These are phyloP conservation scores for Catunica adiposa DNA, from an alignment of 2,329 filamentous ascomycete genomes.

Conservation along the genomic window DNA sequence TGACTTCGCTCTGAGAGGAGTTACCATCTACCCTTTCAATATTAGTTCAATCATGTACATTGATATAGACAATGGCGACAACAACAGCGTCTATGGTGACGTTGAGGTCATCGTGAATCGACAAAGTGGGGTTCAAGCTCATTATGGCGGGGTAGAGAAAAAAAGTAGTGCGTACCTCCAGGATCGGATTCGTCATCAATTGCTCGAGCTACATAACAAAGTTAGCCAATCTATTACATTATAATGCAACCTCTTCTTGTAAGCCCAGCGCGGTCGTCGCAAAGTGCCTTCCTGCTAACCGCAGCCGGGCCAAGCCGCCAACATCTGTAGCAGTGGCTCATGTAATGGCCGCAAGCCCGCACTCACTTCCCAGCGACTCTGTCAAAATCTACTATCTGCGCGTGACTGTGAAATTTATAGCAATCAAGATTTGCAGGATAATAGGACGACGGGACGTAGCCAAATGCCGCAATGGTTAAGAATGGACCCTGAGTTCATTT, in stretches of 20 bases:
- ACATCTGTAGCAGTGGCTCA: background rate
- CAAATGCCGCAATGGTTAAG: too few relatives aligned
- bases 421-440: too few relatives aligned
- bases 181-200: slow-evolving; percentile 16
- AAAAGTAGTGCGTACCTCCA: slow-evolving; percentile 13
- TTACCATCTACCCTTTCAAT: slow-evolving; percentile 38
- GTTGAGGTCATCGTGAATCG: slow-evolving; percentile 14
- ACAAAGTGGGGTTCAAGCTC: slow-evolving; percentile 15
- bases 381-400: too few relatives aligned
- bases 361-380: too few relatives aligned
- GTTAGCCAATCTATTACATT: slow-evolving; percentile 7
- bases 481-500: background rate
- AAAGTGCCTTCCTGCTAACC: background rate
- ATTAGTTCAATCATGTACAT: background rate
- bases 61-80: background rate
- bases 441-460: too few relatives aligned
- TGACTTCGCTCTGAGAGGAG: slow-evolving; percentile 80
- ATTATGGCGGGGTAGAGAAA: background rate
- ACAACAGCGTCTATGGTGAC: background rate
- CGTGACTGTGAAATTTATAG: too few relatives aligned
- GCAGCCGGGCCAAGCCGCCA: background rate
- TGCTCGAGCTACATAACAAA: slow-evolving; percentile 12
- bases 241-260: background rate
- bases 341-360: background rate
- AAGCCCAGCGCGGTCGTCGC: background rate